Conservation (phyloP, 2,329 filamentous ascomycete species). For the Ophiostoma novo-ulmi region DNA sequence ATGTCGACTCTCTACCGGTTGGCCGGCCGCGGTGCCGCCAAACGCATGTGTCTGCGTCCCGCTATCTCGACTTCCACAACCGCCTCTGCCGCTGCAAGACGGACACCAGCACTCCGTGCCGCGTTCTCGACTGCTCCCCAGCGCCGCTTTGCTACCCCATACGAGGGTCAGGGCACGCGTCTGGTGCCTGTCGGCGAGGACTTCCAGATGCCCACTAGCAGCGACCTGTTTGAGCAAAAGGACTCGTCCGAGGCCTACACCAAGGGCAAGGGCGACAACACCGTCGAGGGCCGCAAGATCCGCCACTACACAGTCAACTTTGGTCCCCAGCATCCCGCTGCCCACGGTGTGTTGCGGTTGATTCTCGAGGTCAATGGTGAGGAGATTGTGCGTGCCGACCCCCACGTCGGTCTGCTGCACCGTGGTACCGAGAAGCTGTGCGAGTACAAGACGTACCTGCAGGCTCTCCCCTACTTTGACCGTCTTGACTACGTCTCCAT, state of each 20-base stretch:
- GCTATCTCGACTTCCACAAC: slow-evolving; percentile 25
- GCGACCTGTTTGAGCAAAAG: slow-evolving; percentile 32
- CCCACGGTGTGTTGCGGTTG: slow-evolving; percentile 93
- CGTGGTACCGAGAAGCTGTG: slow-evolving; percentile 98
- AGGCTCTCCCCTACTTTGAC: slow-evolving; percentile 97
- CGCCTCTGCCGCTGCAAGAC: slow-evolving; percentile 19
- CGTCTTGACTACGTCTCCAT: slow-evolving; percentile 98
- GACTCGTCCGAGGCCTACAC: slow-evolving; percentile 32
- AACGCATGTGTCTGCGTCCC: slow-evolving; percentile 57
- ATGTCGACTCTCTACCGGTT: slow-evolving; percentile 70
- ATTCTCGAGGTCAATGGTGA: slow-evolving; percentile 98
- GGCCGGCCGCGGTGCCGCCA: slow-evolving; percentile 60
- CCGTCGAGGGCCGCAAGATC: slow-evolving; percentile 68
- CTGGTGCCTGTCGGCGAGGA: slow-evolving; percentile 61
- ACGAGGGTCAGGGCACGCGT: slow-evolving; percentile 51
- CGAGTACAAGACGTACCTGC: slow-evolving; percentile 99
- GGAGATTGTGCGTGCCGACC: slow-evolving; percentile 93
- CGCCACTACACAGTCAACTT: slow-evolving; percentile 99
- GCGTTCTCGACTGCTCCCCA: slow-evolving; percentile 61
- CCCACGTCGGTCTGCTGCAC: slow-evolving; percentile 93
- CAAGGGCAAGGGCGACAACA: slow-evolving; percentile 43
- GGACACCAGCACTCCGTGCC: slow-evolving; percentile 39
- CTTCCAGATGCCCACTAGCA: slow-evolving; percentile 51
- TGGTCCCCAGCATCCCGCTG: slow-evolving; percentile 95
- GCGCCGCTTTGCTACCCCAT: slow-evolving; percentile 52